Evolutionary conservation across 2,329 filamentous ascomycete species (phyloP).

Genomic region (Didymella pomorum): DNA sequence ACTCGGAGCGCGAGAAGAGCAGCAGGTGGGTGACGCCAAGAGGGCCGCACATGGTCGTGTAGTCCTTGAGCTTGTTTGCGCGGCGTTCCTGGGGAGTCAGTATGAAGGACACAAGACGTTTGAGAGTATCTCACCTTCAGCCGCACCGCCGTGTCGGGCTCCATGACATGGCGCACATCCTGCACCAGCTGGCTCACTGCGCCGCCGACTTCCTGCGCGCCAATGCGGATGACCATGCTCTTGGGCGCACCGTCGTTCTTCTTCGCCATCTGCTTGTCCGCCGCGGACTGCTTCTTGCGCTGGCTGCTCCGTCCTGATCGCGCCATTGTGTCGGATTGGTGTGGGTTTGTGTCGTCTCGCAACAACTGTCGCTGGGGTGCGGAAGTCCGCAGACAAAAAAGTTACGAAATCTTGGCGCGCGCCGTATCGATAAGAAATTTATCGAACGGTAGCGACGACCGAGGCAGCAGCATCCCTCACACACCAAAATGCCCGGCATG

Average conservation of each 20-base stretch:
- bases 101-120: background rate
- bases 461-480: conserved; percentile 7
- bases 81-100: conserved; percentile 69
- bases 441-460: conserved; percentile 3
- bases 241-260: conserved; percentile 77
- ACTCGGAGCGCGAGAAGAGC: conserved; percentile 88
- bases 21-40: conserved; percentile 92
- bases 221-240: conserved; percentile 98
- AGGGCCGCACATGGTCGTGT: conserved; percentile 93
- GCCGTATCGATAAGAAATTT: conserved; percentile 20
- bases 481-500: conserved; percentile 48
- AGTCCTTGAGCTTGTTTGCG: conserved; percentile 88
- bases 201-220: conserved; percentile 89
- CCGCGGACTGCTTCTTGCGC: conserved; percentile 46
- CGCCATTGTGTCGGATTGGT: conserved; percentile 34
- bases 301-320: conserved; percentile 37
- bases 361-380: conserved; percentile 1
- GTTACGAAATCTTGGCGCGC: conserved; percentile 27
- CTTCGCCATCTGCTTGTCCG: conserved; percentile 54
- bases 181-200: conserved; percentile 90
- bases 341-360: conserved; percentile 15
- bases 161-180: conserved; percentile 93
- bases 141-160: conserved; percentile 88
- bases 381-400: conserved; percentile 12
- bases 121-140: conserved; percentile 65